phyloP scores from a whole-genome alignment of 345 rosid species.

The Erodium maritimum region DNA sequence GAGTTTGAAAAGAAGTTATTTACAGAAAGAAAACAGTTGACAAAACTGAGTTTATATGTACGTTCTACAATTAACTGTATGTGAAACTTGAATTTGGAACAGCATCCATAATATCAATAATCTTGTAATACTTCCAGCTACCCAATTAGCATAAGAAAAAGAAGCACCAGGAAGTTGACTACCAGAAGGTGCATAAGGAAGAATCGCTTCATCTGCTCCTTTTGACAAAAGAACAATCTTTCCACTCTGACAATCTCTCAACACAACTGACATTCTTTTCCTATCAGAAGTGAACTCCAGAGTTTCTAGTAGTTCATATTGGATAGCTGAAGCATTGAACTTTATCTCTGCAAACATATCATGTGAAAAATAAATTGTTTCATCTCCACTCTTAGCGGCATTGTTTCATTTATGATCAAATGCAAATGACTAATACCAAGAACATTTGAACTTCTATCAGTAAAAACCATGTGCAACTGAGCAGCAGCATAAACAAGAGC shows the following conservation, averaged over 20 bases:
- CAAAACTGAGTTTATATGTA: too few species aligned
- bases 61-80: too few species aligned
- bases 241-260: constrained; percentile 64
- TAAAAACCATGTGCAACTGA: constrained; percentile 66
- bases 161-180: constrained; percentile 11
- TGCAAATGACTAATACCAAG: constrained; percentile 43
- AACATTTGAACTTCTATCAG: constrained; percentile 53
- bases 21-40: too few species aligned
- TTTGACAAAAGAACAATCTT: constrained; percentile 76
- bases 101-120: not conserved
- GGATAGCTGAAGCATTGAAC: constrained; percentile 45
- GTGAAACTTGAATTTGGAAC: not conserved
- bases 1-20: too few species aligned
- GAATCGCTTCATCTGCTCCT: constrained; percentile 95
- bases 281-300: constrained; percentile 96
- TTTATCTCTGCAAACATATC: constrained; percentile 50
- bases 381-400: constrained; percentile 7
- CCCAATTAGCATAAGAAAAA: not conserved
- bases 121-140: too few species aligned
- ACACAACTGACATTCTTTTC: constrained; percentile 92
- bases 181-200: constrained; percentile 75
- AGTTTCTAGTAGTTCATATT: constrained; percentile 69
- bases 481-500: constrained; percentile 97
- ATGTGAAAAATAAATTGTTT: constrained; percentile 6
- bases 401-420: constrained; percentile 12